Base-by-base conservation (phyloP, 1,284 basidiomycete species). In the Acaromyces ingoldii region DNA sequence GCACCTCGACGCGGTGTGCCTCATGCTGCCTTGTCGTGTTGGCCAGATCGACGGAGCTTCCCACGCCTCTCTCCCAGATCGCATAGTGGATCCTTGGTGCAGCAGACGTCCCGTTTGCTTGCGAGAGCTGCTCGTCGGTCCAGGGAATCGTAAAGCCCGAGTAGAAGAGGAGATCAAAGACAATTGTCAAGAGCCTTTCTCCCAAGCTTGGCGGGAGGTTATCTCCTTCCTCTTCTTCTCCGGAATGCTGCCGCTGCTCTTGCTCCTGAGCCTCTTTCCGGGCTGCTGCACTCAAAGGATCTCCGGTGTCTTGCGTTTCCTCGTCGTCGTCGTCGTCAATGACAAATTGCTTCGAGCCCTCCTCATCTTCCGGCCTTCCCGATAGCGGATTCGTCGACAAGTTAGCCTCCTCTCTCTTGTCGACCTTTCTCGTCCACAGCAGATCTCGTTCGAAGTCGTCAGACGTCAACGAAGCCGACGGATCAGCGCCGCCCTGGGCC, bases 41-140 rank as follows among this genome's bases (percentile, higher is more conserved):
- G 4, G 51, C 42, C 1, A 74, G 49, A 19, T 72, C 62, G 34
- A 71, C 53, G 0, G 70, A 65, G 46, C 61, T 62, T 1, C 72
- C 72, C 6, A 74, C 67, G 17, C 72, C 72, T 9, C 70, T 58
- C 36, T 68, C 62, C 69, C 70, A 74, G 52, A 74, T 74, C 4
- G 63, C 55, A 41, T 63, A 63, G 30, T 67, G 59, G 39, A 67
- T 57, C 26, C 61, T 54, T 15, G 42, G 34, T 15, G 17, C 25
- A 2, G 25, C 42, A 5, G 5, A 26, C 10, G 19, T 30, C 5
- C 24, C 25, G 4, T 28, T 17, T 4, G 42, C 17, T 3, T 19
- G 21, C 10, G 56, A 60, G 10, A 68, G 57, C 42, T 67, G 65
- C 29, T 74, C 70, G 25, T 67, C 62, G 1, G 69, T 70, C 66